These are phyloP conservation scores for Xylaria acuta DNA, from an alignment of 495 filamentous ascomycete species.

Conservation along the genomic window DNA sequence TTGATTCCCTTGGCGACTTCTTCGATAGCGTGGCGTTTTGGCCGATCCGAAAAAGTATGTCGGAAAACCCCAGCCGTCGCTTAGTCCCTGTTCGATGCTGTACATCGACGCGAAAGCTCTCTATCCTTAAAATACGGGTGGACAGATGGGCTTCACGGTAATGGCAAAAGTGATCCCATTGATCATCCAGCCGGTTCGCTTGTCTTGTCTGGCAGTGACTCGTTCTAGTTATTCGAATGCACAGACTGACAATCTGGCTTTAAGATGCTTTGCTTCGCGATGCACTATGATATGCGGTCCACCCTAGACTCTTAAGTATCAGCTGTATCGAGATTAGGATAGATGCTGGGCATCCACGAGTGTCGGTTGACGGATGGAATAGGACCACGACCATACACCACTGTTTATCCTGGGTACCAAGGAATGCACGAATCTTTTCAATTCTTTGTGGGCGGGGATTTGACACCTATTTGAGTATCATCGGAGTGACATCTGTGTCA, in stretches of 20 bases:
- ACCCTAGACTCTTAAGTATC: neutral
- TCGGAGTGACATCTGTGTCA: neutral
- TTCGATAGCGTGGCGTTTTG: neutral
- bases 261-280: neutral
- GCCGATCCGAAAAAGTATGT: neutral
- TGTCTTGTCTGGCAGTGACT: neutral
- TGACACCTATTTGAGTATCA: constrained; percentile 14
- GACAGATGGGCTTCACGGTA: neutral
- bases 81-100: too few species aligned
- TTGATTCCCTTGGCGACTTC: neutral
- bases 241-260: neutral
- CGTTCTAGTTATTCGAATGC: neutral
- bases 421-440: neutral
- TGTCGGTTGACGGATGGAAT: constrained; percentile 7
- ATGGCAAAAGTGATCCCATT: neutral
- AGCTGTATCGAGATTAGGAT: neutral
- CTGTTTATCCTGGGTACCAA: neutral
- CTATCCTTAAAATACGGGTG: neutral
- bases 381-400: neutral
- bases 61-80: neutral
- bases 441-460: neutral
- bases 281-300: neutral
- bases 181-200: neutral
- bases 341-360: neutral
- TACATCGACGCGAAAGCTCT: neutral